Evolutionary conservation across 208 protist genomes (phyloP).

Genomic region (Porcisia deanei): DNA sequence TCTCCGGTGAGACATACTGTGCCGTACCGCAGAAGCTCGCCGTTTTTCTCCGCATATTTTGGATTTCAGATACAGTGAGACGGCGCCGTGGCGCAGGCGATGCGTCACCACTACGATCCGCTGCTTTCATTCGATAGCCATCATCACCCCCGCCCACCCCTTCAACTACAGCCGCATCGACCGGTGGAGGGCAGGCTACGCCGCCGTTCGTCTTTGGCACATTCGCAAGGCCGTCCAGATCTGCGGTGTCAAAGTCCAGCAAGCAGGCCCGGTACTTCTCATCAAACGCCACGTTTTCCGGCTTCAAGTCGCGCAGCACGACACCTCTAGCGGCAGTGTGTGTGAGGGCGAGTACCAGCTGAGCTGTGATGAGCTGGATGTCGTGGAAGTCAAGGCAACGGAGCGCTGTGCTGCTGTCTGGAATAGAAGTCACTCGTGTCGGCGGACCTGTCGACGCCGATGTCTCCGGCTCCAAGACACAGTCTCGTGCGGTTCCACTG

Average conservation of each 20-base stretch:
- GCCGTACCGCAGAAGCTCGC: slow-evolving; percentile 92
- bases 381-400: slow-evolving; percentile 82
- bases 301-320: slow-evolving; percentile 90
- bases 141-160: background rate
- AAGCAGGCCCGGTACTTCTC: slow-evolving; percentile 76
- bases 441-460: background rate
- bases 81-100: slow-evolving; percentile 34
- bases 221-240: slow-evolving; percentile 34
- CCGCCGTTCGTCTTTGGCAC: slow-evolving; percentile 56
- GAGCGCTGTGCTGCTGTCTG: slow-evolving; percentile 25
- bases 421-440: slow-evolving; percentile 19
- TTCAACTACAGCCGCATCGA: slow-evolving; percentile 2
- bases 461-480: background rate
- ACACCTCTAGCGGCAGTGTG: slow-evolving; percentile 56
- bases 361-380: slow-evolving; percentile 83
- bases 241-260: slow-evolving; percentile 90
- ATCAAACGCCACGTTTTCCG: slow-evolving; percentile 89
- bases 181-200: slow-evolving; percentile 32
- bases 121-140: background rate
- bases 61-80: slow-evolving; percentile 83
- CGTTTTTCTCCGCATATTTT: slow-evolving; percentile 73
- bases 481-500: background rate
- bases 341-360: slow-evolving; percentile 69
- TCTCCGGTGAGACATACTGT: slow-evolving; percentile 96
- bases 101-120: background rate